Evolutionary conservation across 768 basidiomycete species (phyloP), one percentile per base, ranked within the genome.

Genomic region (Boletus rubropictus): DNA sequence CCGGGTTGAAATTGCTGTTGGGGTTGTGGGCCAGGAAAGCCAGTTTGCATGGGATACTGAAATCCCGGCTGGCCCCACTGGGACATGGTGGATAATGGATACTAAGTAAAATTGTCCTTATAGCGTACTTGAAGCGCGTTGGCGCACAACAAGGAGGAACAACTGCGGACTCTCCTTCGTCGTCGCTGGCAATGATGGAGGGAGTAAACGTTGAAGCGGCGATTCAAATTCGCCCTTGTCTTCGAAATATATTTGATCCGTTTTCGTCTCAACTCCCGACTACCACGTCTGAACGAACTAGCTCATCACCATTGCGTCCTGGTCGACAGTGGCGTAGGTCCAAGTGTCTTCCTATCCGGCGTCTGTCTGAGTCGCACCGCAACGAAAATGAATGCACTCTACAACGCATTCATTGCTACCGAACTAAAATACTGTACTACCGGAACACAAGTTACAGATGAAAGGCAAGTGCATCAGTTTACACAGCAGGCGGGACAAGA

Each of bases 21-120:
- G 24, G 72, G 74, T 54, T 74, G 75, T 46, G 57, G 59, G 42
- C 59, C 61, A 49, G 70, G 76, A 64, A 77, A 83, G 12, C 84
- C 86, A 3, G 86, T 85, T 54, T 85, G 85, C 64, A 82, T 70
- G 27, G 87, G 82, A 60, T 85, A 83, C 67, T 89, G 86, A 59
- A 72, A 83, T 29, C 80, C 79, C 20, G 75, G 77, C 64, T 82
- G 84, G 43, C 74, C 75, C 85, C 87, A 89, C 68, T 87, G 86
- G 58, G 85, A 79, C 87, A 89, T 89, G 61, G 57, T 71, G 60
- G 24, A 24, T 11, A 15, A 6, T 5, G 1, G 15, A 50, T 10
- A 15, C 43, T 38, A 38, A 14, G 32, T 3, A 32, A 18, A 18
- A 17, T 4, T 12, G n/a, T 29, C 22, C 20, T 48, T 15, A 28